Evolutionary conservation across 2,329 filamentous ascomycete species (phyloP), one percentile per base, ranked within the genome.

Genomic region (Colletotrichum sp.): DNA sequence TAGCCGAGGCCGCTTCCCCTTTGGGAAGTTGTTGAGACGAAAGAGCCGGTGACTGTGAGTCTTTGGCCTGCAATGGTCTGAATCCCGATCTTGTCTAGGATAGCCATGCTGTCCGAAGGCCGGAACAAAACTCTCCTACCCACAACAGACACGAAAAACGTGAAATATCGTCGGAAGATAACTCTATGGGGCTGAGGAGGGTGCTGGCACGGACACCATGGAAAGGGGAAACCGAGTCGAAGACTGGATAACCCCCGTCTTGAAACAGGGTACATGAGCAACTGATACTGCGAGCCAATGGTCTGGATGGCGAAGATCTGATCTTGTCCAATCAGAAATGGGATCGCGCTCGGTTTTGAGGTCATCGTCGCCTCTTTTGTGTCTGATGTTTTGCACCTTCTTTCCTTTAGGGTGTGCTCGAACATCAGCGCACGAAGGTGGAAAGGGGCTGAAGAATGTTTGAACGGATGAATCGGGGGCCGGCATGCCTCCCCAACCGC

Each of bases 321-420:
- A 63, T 63, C 47, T 57, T 62, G 31, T 18, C 62, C 68, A 73
- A 66, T 72, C 47, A 58, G n/a, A 51, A 34, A 21, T 9, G 9
- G 55, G 21, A n/a, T 58, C 8, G 18, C 43, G 63, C 47, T 36
- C 63, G 57, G 21, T 38, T 18, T 31, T 67, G 69, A 63, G 55
- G 63, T 74, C 63, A 74, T 74, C 63, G 34, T 64, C 43, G 70
- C 36, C 72, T 63, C 47, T 72, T 68, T 34, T 58, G 63, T 71
- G 72, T 74, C 72, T 64, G 69, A 74, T 74, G 47, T 72, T 71
- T 66, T 72, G 31, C 68, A 67, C 68, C 72, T 54, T 55, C 31
- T 47, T 16, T 38, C 24, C 29, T 24, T 38, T 21, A 54, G 62
- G 36, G 47, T 58, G 55, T 21, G 54, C 63, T 63, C 34, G 36